A percentile compares a stretch with the other conserved stretches of the same genome.
phyloP scores from a whole-genome alignment of 2,329 filamentous ascomycete genomes.

The Alternaria panax region DNA sequence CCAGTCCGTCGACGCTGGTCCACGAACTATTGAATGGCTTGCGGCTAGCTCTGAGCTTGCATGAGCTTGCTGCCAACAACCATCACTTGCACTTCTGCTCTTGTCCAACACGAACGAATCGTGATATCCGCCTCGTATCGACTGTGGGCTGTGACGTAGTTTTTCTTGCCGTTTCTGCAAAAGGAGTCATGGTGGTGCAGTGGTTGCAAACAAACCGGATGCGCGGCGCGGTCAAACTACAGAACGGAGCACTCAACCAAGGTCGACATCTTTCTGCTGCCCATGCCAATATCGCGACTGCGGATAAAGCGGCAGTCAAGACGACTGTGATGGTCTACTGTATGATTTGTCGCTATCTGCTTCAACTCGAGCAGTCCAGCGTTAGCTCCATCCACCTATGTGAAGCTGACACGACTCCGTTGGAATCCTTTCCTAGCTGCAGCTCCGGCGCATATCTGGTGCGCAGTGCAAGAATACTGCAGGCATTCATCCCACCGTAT shows the following conservation, averaged over 20 bases:
- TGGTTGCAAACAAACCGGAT: neutral
- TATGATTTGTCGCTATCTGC: neutral
- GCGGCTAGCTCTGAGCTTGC: neutral
- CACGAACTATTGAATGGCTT: conserved; percentile 5
- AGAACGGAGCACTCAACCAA: neutral
- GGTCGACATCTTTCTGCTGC: neutral
- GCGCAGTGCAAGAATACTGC: neutral
- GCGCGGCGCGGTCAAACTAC: neutral
- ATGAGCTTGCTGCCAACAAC: neutral
- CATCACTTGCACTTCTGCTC: neutral
- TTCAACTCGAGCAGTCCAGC: neutral
- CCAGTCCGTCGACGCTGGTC: neutral
- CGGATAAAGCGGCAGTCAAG: neutral
- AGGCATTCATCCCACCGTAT: neutral
- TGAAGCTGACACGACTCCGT: neutral
- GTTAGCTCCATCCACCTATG: neutral
- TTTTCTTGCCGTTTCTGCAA: neutral
- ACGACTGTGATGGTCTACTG: neutral
- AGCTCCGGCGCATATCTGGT: neutral
- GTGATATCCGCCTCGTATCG: conserved; percentile 1
- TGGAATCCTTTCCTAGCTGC: neutral
- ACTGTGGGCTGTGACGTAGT: neutral
- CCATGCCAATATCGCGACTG: neutral
- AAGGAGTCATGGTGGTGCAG: neutral
- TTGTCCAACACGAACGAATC: conserved; percentile 1